Conservation (phyloP, 2,329 filamentous ascomycete genomes). For the Cercospora sesami region DNA sequence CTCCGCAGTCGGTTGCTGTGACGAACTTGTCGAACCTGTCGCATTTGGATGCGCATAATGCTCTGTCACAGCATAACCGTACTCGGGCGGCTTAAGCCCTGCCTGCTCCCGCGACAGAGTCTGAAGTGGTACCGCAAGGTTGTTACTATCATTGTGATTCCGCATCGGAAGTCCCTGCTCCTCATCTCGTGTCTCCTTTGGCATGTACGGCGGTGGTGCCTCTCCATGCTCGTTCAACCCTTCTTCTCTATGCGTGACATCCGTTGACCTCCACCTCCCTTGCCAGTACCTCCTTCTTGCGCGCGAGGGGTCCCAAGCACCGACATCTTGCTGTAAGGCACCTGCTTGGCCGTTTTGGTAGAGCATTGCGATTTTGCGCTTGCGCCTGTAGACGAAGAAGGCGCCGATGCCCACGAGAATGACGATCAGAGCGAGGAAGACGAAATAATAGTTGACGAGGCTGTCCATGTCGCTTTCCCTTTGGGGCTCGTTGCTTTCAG, state of each 20-base stretch:
- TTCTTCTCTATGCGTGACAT: slow-evolving; percentile 47
- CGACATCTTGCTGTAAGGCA: slow-evolving; percentile 23
- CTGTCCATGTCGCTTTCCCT: slow-evolving; percentile 10
- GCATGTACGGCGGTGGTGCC: slow-evolving; percentile 63
- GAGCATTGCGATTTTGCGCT: slow-evolving; percentile 35
- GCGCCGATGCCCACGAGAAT: slow-evolving; percentile 47
- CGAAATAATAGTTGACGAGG: slow-evolving; percentile 54
- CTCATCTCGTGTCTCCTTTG: slow-evolving; percentile 32
- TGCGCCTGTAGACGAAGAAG: slow-evolving; percentile 49
- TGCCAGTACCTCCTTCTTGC: slow-evolving; percentile 35
- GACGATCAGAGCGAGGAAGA: slow-evolving; percentile 57
- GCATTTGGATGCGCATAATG: neutral
- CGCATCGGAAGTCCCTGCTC: slow-evolving; percentile 16
- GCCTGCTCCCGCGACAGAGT: slow-evolving; percentile 41
- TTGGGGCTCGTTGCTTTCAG: neutral
- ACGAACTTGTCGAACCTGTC: neutral
- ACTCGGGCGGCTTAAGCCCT: slow-evolving; percentile 46
- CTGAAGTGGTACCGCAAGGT: slow-evolving; percentile 41
- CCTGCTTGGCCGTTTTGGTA: slow-evolving; percentile 14
- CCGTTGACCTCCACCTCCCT: slow-evolving; percentile 23
- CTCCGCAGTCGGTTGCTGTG: neutral
- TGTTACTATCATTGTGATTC: slow-evolving; percentile 6
- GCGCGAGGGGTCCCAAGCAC: slow-evolving; percentile 17
- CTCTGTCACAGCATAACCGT: slow-evolving; percentile 25
- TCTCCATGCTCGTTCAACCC: slow-evolving; percentile 65